Conservation (phyloP, 768 basidiomycete genomes). For the Paxillus involutus region DNA sequence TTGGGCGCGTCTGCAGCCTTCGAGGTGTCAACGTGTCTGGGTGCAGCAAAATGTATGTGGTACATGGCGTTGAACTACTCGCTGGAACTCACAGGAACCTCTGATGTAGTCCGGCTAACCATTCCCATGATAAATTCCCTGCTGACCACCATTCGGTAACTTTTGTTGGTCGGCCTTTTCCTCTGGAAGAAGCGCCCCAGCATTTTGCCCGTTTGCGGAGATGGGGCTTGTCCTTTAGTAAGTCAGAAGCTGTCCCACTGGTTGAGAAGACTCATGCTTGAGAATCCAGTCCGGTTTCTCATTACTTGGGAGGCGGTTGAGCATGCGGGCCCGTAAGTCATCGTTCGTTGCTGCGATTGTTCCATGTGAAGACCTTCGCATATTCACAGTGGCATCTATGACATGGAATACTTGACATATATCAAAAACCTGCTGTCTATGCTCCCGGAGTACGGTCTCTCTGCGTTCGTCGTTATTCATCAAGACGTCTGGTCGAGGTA, state of each 20-base stretch:
- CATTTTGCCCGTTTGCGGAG: conserved; percentile 77
- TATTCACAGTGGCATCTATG: conserved; percentile 70
- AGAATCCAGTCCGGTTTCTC: conserved; percentile 73
- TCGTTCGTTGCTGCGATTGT: not conserved
- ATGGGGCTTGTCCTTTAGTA: conserved; percentile 89
- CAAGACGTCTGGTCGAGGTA: conserved; percentile 98
- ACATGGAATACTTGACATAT: conserved; percentile 80
- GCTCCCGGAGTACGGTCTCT: conserved; percentile 70
- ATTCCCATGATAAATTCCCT: conserved; percentile 69
- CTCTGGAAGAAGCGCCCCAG: conserved; percentile 82
- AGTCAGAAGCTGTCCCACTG: conserved; percentile 25
- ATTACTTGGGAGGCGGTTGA: conserved; percentile 98
- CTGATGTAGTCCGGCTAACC: conserved; percentile 58
- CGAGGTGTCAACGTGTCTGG: conserved; percentile 89
- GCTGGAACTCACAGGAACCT: not conserved
- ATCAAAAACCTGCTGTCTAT: conserved; percentile 66
- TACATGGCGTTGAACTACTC: conserved; percentile 4
- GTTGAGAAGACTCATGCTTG: not conserved
- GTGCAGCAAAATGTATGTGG: conserved; percentile 71
- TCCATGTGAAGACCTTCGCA: not conserved
- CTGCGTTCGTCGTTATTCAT: conserved; percentile 79
- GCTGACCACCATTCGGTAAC: conserved; percentile 62
- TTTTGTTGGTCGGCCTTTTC: conserved; percentile 91
- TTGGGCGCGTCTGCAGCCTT: conserved; percentile 77
- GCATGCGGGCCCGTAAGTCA: conserved; percentile 84